Evolutionary conservation across 495 filamentous ascomycete genomes (phyloP), one percentile per base, ranked within the genome.

Genomic region (Penicillium fimorum): DNA sequence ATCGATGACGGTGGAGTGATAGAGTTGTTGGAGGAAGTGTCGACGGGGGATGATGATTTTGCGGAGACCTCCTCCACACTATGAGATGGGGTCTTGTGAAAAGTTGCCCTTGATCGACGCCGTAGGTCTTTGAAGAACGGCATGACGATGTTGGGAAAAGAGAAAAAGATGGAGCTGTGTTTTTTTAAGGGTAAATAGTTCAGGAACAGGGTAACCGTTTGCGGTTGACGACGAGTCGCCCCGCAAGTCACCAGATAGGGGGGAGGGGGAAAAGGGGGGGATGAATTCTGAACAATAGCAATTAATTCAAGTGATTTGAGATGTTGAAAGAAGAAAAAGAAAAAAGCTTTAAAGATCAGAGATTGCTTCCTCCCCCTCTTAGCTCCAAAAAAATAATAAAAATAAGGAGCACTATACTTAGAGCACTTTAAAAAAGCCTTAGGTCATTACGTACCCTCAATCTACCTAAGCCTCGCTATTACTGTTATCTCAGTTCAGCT

Each of bases 91-190:
- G 82, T 80, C 45, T 78, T 79, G 50, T 75, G 75, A 71, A 89
- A 83, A 74, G 78, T 86, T 51, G 86, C 80, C 66, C 78, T 85
- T 60, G 88, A 88, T 54, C 84, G 84, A 61, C 90, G 83, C 60
- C 89, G 86, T 47, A 96, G 72, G 59, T 89, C 83, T 68, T 86
- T 91, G 70, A 95, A 80, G 67, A 96, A 91, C 40, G 87, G 71
- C 80, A 82, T 82, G 53, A 38, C 61, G 58, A 41, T 30, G 10
- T 47, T 53, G 30, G 50, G 43, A 38, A 30, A 49, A 56, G 40
- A 18, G 15, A 37, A 25, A 41, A 45, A 49, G 17, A 29, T 10
- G 44, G 24, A 27, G 35, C 35, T 38, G n/a, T 37, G 7, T 38
- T 38, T 35, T 37, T 35, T n/a, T 2, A 17, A 38, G 15, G 58